These are phyloP conservation scores for Geotrichum phurueaensis DNA, from an alignment of 1,139 yeast genomes.

Conservation along the genomic window DNA sequence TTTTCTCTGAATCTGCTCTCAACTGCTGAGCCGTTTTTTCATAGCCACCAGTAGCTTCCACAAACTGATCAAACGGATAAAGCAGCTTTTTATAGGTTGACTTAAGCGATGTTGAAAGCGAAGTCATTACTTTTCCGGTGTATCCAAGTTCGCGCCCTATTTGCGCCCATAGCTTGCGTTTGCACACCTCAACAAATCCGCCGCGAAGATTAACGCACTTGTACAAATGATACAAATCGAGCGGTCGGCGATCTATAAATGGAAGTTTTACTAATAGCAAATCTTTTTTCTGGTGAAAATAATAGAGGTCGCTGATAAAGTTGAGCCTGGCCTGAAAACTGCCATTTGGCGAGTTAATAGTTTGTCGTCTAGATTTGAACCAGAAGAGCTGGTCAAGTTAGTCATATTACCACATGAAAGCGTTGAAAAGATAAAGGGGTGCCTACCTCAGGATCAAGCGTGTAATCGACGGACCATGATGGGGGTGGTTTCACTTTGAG, in stretches of 20 bases:
- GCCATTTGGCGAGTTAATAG: conserved; percentile 38
- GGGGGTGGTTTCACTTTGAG: conserved; percentile 58
- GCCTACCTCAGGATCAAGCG: not conserved
- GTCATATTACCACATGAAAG: not conserved
- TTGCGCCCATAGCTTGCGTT: conserved; percentile 42
- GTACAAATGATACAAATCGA: conserved; percentile 36
- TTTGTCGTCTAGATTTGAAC: conserved; percentile 53
- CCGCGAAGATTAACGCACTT: conserved; percentile 37
- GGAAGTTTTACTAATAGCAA: conserved; percentile 33
- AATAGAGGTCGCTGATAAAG: conserved; percentile 32
- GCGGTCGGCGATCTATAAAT: conserved; percentile 35
- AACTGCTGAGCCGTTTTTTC: not conserved
- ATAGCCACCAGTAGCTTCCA: conserved; percentile 21
- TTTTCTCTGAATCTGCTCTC: not conserved
- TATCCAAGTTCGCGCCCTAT: conserved; percentile 71
- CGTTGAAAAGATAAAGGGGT: conserved; percentile 30
- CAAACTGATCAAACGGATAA: conserved; percentile 35
- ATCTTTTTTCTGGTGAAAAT: conserved; percentile 34
- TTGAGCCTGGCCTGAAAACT: conserved; percentile 27
- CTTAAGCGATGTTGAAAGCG: conserved; percentile 63
- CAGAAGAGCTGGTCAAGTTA: conserved; percentile 27
- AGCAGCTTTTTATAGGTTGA: conserved; percentile 41
- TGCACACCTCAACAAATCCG: conserved; percentile 37
- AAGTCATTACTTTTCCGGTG: conserved; percentile 62
- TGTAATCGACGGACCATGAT: not conserved